Percentiles rank a stretch among this genome's conserved stretches.
Evolutionary conservation across 257 asterid species (phyloP).

Genomic region (Salvia hispanica): DNA sequence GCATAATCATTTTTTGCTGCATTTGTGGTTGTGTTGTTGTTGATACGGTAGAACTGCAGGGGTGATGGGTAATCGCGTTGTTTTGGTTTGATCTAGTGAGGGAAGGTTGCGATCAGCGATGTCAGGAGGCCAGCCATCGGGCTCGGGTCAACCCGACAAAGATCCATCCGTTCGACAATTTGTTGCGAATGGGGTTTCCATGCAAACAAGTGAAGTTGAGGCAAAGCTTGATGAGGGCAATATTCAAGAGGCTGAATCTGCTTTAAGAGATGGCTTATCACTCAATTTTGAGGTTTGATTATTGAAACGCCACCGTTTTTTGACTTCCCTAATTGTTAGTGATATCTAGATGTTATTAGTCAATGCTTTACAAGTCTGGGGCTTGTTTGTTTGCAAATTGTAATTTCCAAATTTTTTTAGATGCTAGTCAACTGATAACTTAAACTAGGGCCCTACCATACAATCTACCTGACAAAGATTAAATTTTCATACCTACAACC

Average conservation of each 20-base stretch:
- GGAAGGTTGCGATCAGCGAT: slow-evolving; percentile 45
- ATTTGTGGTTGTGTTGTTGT: slow-evolving; percentile 1
- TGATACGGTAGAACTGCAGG: slow-evolving; percentile 33
- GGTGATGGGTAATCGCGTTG: slow-evolving; percentile 45
- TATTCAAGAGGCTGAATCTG: slow-evolving; percentile 97
- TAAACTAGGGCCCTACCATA: background rate
- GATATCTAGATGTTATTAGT: slow-evolving; percentile 11
- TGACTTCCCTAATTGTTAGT: background rate
- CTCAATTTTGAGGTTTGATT: slow-evolving; percentile 85
- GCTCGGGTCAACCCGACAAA: slow-evolving; percentile 39
- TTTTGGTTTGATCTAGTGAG: slow-evolving; percentile 39
- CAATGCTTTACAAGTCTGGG: background rate
- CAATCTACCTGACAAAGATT: background rate
- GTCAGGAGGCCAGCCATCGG: slow-evolving; percentile 71
- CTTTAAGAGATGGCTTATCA: slow-evolving; percentile 85
- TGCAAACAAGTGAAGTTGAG: slow-evolving; percentile 68
- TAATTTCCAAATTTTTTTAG: background rate
- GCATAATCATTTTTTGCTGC: background rate
- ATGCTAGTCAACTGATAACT: background rate
- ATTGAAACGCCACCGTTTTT: background rate
- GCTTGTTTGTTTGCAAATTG: background rate
- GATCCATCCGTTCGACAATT: slow-evolving; percentile 66
- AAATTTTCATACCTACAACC: background rate
- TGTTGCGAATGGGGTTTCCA: slow-evolving; percentile 77
- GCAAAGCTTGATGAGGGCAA: slow-evolving; percentile 96